Conservation (phyloP, 2,329 filamentous ascomycete genomes). For the Xylariaceae sp. region DNA sequence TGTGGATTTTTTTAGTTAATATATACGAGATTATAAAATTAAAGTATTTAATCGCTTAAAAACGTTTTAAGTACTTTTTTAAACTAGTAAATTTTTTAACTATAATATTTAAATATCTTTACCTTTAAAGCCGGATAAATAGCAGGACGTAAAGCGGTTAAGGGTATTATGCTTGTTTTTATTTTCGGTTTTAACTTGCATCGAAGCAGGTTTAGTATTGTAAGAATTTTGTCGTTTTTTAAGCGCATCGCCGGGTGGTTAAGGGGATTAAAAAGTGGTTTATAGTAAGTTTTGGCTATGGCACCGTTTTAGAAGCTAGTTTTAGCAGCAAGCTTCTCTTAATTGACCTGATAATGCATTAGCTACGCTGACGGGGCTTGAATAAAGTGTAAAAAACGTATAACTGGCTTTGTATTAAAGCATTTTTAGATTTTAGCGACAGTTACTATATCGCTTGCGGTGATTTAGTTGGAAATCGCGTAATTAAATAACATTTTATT, state of each 20-base stretch:
- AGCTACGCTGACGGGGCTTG: background rate
- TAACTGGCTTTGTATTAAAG: slow-evolving; percentile 11
- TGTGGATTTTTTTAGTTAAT: too few species aligned
- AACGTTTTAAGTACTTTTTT: too few species aligned
- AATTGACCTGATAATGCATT: slow-evolving; percentile 6
- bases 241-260: background rate
- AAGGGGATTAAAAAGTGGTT: slow-evolving; percentile 4
- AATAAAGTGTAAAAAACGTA: background rate
- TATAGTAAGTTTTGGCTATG: slow-evolving; percentile 6
- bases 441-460: slow-evolving; percentile 3
- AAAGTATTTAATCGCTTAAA: too few species aligned
- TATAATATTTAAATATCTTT: background rate
- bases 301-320: slow-evolving; percentile 7
- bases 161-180: background rate
- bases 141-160: background rate
- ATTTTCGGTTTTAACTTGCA: background rate
- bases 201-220: slow-evolving; percentile 1
- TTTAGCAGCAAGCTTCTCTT: slow-evolving; percentile 10
- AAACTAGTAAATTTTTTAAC: too few species aligned
- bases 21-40: too few species aligned
- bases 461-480: slow-evolving; percentile 1
- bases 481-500: background rate
- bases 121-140: slow-evolving; percentile 1
- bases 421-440: slow-evolving; percentile 15
- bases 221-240: background rate